These are phyloP conservation scores for Cenchrus purpureus DNA, from an alignment of 176 grass and related monocot genomes.

Conservation along the genomic window DNA sequence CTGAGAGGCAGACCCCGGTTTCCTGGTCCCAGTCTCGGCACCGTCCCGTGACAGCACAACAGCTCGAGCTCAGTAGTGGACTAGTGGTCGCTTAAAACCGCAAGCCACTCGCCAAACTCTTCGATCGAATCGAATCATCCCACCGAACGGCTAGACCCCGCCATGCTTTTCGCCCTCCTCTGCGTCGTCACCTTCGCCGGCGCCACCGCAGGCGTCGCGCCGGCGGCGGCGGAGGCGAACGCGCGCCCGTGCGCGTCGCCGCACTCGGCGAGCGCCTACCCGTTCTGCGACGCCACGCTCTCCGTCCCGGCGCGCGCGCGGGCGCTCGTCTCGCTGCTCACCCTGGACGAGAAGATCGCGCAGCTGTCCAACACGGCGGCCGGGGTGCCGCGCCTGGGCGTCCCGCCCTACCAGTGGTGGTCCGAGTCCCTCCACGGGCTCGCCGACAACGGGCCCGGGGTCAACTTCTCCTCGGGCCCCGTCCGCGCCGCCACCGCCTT, in stretches of 20 bases:
- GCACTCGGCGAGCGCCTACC: slow-evolving; percentile 33
- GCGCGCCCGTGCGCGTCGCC: slow-evolving; percentile 47
- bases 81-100: slow-evolving; percentile 9
- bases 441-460: slow-evolving; percentile 75
- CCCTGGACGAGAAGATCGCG: slow-evolving; percentile 88
- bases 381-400: slow-evolving; percentile 71
- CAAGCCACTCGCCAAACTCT: neutral
- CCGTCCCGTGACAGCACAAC: neutral
- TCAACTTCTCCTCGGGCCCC: slow-evolving; percentile 71
- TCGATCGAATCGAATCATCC: slow-evolving; percentile 17
- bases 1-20: too few relatives aligned
- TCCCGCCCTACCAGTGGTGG: slow-evolving; percentile 92
- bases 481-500: slow-evolving; percentile 71
- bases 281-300: slow-evolving; percentile 80
- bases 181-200: neutral
- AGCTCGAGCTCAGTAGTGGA: neutral
- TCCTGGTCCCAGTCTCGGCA: neutral
- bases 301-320: slow-evolving; percentile 59
- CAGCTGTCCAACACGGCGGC: slow-evolving; percentile 85
- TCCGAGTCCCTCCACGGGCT: slow-evolving; percentile 96
- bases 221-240: neutral
- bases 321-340: slow-evolving; percentile 77
- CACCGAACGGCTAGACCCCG: slow-evolving; percentile 28
- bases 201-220: too few relatives aligned
- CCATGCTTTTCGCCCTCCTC: slow-evolving; percentile 37